Evolutionary conservation across 495 filamentous ascomycete species (phyloP).

Genomic region (Rhypophila decipiens): DNA sequence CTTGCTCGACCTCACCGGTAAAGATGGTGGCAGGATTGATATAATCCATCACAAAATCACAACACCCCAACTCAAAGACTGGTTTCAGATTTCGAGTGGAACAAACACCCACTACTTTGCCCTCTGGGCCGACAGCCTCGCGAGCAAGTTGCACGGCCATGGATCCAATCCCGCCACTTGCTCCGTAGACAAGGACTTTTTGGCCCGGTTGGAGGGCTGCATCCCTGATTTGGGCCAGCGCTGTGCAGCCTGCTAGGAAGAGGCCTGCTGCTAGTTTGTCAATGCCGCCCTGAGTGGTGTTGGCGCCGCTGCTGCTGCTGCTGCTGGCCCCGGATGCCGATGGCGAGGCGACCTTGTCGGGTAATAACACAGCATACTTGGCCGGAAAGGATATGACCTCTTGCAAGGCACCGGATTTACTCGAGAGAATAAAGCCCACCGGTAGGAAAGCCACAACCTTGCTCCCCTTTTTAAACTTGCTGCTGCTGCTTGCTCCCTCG

Average conservation of each 20-base stretch:
- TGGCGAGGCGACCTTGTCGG: conserved; percentile 4
- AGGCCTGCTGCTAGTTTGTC: conserved; percentile 31
- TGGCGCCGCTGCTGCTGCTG: too few relatives aligned
- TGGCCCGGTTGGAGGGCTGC: conserved; percentile 18
- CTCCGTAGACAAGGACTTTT: conserved; percentile 33
- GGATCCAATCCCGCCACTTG: conserved; percentile 34
- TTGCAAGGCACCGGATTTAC: conserved; percentile 28
- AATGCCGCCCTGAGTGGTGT: too few relatives aligned
- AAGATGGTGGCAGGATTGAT: not conserved
- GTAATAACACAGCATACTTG: conserved; percentile 18
- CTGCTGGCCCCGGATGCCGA: too few relatives aligned
- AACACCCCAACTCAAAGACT: conserved; percentile 28
- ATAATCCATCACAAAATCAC: conserved; percentile 22
- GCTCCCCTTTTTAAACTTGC: conserved; percentile 19
- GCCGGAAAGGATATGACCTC: conserved; percentile 25
- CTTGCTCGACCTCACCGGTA: not conserved
- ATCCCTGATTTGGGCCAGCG: conserved; percentile 18
- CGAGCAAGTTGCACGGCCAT: conserved; percentile 33
- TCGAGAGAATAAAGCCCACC: conserved; percentile 16
- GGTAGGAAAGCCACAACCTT: conserved; percentile 26
- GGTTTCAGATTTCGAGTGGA: conserved; percentile 24
- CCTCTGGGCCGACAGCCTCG: conserved; percentile 21
- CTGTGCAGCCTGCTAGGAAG: conserved; percentile 27
- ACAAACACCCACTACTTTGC: conserved; percentile 32
- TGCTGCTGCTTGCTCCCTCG: not conserved